phyloP scores from a whole-genome alignment of 2,329 filamentous ascomycete species.

The Knufia petricola region DNA sequence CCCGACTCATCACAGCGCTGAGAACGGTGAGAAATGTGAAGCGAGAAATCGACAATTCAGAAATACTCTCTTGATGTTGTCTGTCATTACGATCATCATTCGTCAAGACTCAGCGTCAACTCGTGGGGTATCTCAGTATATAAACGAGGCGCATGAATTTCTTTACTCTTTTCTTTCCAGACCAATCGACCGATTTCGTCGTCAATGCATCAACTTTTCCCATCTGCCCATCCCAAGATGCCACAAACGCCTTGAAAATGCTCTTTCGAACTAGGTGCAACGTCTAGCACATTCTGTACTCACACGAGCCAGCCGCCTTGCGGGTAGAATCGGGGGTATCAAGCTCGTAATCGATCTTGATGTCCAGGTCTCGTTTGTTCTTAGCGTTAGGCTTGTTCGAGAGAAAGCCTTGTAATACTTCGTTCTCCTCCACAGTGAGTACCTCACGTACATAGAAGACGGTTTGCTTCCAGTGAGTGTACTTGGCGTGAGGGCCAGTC shows the following conservation, averaged over 20 bases:
- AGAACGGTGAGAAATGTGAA: not conserved
- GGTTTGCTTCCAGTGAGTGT: conserved; percentile 99
- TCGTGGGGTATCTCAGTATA: conserved; percentile 11
- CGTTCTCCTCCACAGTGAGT: conserved; percentile 79
- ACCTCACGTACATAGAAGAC: conserved; percentile 96
- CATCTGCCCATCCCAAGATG: not conserved
- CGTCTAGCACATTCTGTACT: conserved; percentile 57
- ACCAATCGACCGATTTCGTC: conserved; percentile 7
- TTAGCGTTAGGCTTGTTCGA: conserved; percentile 82
- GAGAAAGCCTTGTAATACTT: conserved; percentile 64
- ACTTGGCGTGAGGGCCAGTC: conserved; percentile 95
- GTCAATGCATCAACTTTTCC: conserved; percentile 3
- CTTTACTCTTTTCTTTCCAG: conserved; percentile 6
- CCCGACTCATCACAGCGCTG: no score
- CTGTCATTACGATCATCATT: conserved; percentile 8
- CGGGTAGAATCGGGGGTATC: conserved; percentile 65
- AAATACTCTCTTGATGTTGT: not conserved
- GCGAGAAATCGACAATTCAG: not conserved
- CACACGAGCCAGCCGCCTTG: conserved; percentile 56
- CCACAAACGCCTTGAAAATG: conserved; percentile 1
- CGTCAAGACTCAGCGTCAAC: conserved; percentile 10
- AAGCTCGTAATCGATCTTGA: conserved; percentile 73
- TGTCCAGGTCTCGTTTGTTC: conserved; percentile 92
- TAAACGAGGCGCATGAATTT: conserved; percentile 10
- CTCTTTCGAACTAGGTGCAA: not conserved